Evolutionary conservation across 2,329 filamentous ascomycete species (phyloP).

Genomic region (Cordyceps militaris): DNA sequence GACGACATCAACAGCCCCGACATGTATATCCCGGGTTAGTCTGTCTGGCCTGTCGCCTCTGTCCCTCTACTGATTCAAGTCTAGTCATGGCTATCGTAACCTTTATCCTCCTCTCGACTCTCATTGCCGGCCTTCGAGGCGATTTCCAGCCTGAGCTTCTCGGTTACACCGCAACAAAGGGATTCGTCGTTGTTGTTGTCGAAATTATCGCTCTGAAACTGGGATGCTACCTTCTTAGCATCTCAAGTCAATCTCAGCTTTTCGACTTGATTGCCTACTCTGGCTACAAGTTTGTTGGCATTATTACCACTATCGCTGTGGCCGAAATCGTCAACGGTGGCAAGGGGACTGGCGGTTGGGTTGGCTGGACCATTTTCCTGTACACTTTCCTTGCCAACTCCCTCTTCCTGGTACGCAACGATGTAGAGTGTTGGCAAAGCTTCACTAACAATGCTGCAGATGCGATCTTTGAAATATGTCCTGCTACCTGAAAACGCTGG

Average conservation of each 20-base stretch:
- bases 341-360: constrained; percentile 77
- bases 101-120: constrained; percentile 88
- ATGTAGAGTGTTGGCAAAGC: neutral
- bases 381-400: constrained; percentile 94
- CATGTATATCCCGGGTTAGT: constrained; percentile 83
- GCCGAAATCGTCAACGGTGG: constrained; percentile 73
- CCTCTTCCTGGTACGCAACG: constrained; percentile 71
- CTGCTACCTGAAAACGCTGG: constrained; percentile 75
- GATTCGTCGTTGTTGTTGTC: constrained; percentile 72
- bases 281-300: constrained; percentile 97
- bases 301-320: constrained; percentile 79
- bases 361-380: constrained; percentile 80
- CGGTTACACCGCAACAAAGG: constrained; percentile 79
- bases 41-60: neutral
- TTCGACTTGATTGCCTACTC: constrained; percentile 93
- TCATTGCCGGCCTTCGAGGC: constrained; percentile 82
- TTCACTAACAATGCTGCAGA: constrained; percentile 40
- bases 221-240: constrained; percentile 87
- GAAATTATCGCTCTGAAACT: constrained; percentile 89
- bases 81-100: constrained; percentile 91
- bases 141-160: constrained; percentile 92
- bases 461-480: constrained; percentile 93
- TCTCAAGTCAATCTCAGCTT: constrained; percentile 88
- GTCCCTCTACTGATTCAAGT: neutral
- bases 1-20: constrained; percentile 97